These are phyloP conservation scores for Sphaceloma murrayae DNA, from an alignment of 2,329 filamentous ascomycete genomes.

Conservation along the genomic window DNA sequence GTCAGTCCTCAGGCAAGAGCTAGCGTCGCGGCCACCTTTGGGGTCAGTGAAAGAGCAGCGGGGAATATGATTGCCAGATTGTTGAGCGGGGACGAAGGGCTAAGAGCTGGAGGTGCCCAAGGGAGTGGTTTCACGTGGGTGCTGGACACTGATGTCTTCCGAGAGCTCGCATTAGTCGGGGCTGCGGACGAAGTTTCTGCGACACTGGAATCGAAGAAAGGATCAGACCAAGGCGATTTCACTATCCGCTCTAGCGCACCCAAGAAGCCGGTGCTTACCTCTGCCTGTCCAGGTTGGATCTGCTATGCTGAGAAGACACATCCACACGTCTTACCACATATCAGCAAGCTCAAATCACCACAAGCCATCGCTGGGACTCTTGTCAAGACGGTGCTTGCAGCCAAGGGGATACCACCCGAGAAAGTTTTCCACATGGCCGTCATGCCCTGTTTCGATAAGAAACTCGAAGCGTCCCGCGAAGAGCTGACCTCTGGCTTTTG, in stretches of 20 bases:
- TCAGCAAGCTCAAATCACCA: constrained; percentile 85
- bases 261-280: constrained; percentile 63
- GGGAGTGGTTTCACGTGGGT: constrained; percentile 79
- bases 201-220: constrained; percentile 28
- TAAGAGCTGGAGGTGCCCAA: constrained; percentile 60
- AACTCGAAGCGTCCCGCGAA: constrained; percentile 86
- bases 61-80: constrained; percentile 76
- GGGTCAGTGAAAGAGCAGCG: constrained; percentile 62
- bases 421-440: constrained; percentile 90
- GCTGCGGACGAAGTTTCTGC: constrained; percentile 40
- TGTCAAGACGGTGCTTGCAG: constrained; percentile 75
- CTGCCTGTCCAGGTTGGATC: constrained; percentile 94
- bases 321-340: constrained; percentile 79
- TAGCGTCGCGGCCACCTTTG: constrained; percentile 76
- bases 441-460: constrained; percentile 99
- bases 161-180: constrained; percentile 69
- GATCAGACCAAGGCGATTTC: neutral
- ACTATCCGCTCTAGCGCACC: constrained; percentile 35
- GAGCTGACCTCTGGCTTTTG: constrained; percentile 79
- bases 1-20: constrained; percentile 86
- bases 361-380: constrained; percentile 86
- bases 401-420: constrained; percentile 59
- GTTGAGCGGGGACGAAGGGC: constrained; percentile 58
- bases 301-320: constrained; percentile 99
- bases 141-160: constrained; percentile 75